Evolutionary conservation across 75 land plant species (phyloP).

Genomic region (Azolla pinnata): DNA sequence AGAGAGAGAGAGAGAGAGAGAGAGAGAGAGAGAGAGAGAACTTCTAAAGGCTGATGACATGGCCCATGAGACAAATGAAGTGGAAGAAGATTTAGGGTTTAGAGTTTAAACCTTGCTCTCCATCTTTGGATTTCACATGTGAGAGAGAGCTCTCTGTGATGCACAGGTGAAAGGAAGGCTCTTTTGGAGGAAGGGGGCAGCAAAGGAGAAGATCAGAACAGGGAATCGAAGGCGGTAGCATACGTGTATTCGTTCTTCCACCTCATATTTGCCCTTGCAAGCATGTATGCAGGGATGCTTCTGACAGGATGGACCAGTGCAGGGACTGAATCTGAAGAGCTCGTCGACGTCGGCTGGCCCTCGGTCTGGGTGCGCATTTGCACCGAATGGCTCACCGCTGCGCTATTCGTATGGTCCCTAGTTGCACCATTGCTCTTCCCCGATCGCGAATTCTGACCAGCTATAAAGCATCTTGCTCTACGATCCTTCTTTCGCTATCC

Average conservation of each 20-base stretch:
- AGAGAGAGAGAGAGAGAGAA: conserved; percentile 9
- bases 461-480: too few species aligned
- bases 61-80: too few species aligned
- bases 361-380: conserved; percentile 96
- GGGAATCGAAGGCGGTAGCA: conserved; percentile 61
- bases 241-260: conserved; percentile 94
- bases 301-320: conserved; percentile 90
- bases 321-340: conserved; percentile 44
- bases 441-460: conserved; percentile 83
- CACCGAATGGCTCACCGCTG: conserved; percentile 92
- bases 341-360: conserved; percentile 95
- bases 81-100: too few species aligned
- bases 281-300: conserved; percentile 99
- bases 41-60: background rate
- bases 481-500: too few species aligned
- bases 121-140: too few species aligned
- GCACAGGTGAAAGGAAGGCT: background rate
- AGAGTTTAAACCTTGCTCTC: too few species aligned
- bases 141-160: background rate
- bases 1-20: conserved; percentile 9
- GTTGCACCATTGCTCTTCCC: conserved; percentile 78
- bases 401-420: conserved; percentile 81
- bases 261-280: conserved; percentile 90
- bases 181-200: conserved; percentile 38
- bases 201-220: conserved; percentile 25